Percentiles rank a stretch among this genome's conserved stretches.
These are phyloP conservation scores for Hypoxylon sp. DNA, from an alignment of 2,329 filamentous ascomycete genomes.

Conservation along the genomic window DNA sequence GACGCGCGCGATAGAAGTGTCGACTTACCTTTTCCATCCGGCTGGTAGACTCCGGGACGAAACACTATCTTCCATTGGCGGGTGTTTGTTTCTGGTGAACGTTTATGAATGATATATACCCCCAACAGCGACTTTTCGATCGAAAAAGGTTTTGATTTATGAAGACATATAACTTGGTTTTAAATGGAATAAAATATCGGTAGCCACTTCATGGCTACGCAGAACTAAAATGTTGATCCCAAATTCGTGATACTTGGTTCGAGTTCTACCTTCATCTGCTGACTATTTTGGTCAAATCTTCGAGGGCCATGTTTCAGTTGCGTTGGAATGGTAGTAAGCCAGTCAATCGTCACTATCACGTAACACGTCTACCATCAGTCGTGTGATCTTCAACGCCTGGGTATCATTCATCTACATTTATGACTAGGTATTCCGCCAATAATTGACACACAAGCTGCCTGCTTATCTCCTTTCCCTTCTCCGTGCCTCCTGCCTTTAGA, in stretches of 20 bases:
- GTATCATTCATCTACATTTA: constrained; percentile 55
- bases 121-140: constrained; percentile 49
- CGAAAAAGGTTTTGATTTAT: constrained; percentile 17
- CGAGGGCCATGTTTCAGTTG: neutral
- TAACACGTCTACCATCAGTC: constrained; percentile 14
- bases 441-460: constrained; percentile 44
- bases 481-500: neutral
- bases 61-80: constrained; percentile 34
- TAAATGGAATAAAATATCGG: constrained; percentile 5
- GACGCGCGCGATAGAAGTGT: constrained; percentile 26
- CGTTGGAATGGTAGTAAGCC: neutral
- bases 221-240: constrained; percentile 13
- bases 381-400: constrained; percentile 46
- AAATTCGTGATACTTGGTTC: constrained; percentile 10
- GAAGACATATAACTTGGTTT: constrained; percentile 18
- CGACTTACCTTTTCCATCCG: constrained; percentile 30
- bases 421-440: constrained; percentile 44
- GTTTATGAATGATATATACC: constrained; percentile 57
- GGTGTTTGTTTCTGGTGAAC: constrained; percentile 65
- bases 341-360: constrained; percentile 13
- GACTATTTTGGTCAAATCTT: neutral
- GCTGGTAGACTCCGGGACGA: constrained; percentile 52
- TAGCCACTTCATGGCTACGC: constrained; percentile 19
- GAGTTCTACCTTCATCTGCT: neutral
- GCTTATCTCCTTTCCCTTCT: constrained; percentile 14